These are phyloP conservation scores for Myochromella boudieri DNA, from an alignment of 768 basidiomycete species.

Conservation along the genomic window DNA sequence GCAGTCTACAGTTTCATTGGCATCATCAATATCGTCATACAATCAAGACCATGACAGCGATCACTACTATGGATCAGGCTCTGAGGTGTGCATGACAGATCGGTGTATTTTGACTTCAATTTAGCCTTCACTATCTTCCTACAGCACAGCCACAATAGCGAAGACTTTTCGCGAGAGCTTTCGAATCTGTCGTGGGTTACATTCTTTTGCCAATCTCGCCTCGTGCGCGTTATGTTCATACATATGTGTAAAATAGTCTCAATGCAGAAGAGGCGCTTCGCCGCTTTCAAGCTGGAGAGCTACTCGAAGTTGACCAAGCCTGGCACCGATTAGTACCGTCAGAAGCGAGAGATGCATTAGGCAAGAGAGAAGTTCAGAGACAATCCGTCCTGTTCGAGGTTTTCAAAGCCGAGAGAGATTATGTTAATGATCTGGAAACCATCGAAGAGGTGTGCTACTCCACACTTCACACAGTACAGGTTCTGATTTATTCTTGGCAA, in stretches of 20 bases:
- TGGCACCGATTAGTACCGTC: constrained; percentile 81
- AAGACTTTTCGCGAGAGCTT: constrained; percentile 26
- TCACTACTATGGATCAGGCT: constrained; percentile 26
- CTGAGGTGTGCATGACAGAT: constrained; percentile 27
- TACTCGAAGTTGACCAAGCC: constrained; percentile 70
- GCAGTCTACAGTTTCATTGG: constrained; percentile 15
- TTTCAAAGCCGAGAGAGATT: constrained; percentile 87
- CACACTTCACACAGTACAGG: not conserved
- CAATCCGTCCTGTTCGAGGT: constrained; percentile 89
- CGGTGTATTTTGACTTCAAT: not conserved
- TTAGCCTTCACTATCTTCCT: not conserved
- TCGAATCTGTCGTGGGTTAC: constrained; percentile 40
- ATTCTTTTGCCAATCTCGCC: constrained; percentile 9
- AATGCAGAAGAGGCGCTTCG: constrained; percentile 62
- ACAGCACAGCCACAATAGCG: constrained; percentile 15
- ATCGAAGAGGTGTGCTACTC: constrained; percentile 55
- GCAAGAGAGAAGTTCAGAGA: constrained; percentile 76
- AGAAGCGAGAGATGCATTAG: constrained; percentile 69
- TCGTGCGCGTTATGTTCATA: constrained; percentile 10
- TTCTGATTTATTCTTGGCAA: constrained; percentile 23
- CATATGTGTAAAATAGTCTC: constrained; percentile 41
- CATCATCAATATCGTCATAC: constrained; percentile 40
- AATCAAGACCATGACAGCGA: constrained; percentile 36
- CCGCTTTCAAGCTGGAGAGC: constrained; percentile 66
- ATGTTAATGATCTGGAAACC: constrained; percentile 76